phyloP scores from a whole-genome alignment of 139 green algal genomes.

The Desmodesmus armatus region DNA sequence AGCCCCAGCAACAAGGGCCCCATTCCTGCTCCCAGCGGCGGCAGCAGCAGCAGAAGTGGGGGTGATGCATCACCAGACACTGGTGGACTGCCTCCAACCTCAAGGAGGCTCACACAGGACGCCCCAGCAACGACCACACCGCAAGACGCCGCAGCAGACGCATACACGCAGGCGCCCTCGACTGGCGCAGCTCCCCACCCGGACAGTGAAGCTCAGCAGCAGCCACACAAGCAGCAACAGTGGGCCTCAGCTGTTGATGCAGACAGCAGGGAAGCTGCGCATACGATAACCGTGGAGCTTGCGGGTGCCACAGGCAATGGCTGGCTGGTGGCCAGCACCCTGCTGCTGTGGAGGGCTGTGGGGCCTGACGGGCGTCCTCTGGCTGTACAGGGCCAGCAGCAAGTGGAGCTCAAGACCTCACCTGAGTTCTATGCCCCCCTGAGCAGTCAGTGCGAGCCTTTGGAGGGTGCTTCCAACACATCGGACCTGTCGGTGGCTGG shows the following conservation, averaged over 20 bases:
- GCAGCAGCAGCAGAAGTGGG: not conserved
- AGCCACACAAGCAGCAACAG: too few species aligned
- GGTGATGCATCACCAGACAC: not conserved
- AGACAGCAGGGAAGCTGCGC: too few species aligned
- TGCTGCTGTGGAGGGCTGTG: constrained; percentile 33
- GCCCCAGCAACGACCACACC: not conserved
- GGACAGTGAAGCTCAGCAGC: too few species aligned
- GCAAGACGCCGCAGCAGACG: not conserved
- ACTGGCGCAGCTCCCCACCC: too few species aligned
- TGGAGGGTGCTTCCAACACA: too few species aligned
- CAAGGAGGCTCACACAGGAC: too few species aligned
- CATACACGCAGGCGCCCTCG: not conserved
- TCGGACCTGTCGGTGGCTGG: not conserved
- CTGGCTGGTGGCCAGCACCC: constrained; percentile 13
- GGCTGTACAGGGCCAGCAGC: too few species aligned
- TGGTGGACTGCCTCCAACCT: too few species aligned
- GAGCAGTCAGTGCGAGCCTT: not conserved
- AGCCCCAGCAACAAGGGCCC: not conserved
- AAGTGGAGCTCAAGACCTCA: not conserved
- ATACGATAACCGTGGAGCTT: constrained; percentile 23
- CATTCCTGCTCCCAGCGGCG: not conserved
- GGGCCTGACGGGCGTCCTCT: too few species aligned
- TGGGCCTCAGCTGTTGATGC: too few species aligned
- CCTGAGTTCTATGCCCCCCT: not conserved
- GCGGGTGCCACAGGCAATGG: not conserved